Evolutionary conservation across 179 eudicot species (phyloP), one percentile per base, ranked within the genome.

Genomic region (Vitellaria paradoxa): DNA sequence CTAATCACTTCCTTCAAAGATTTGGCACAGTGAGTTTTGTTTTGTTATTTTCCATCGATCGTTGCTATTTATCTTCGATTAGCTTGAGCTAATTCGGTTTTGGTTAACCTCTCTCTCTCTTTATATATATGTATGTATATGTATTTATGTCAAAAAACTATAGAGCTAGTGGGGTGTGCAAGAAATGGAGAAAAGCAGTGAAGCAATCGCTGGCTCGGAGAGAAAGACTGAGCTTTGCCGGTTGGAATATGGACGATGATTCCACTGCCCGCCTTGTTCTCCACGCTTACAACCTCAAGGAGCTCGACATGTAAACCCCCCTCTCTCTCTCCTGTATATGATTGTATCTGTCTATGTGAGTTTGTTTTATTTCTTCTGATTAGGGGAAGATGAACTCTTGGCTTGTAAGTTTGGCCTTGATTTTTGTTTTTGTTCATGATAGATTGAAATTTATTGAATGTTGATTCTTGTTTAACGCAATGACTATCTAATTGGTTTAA

Each of bases 101-200:
- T 30, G 55, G 66, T 21, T 40, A 15, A 26, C 4, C 60, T 47
- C n/a, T n/a, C n/a, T n/a, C n/a, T n/a, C n/a, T n/a, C n/a, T 30
- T 30, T 30, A 30, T 30, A 30, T 2, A 30, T 30, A 30, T 30
- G 6, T 74, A 20, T 7, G 6, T 9, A 3, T 45, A 20, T 7
- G 6, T 9, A 3, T 45, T 37, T 18, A 64, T 63, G 57, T 56
- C 5, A 23, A 49, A 55, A 9, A 59, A 20, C 11, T 74, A 21
- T 9, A 92, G 98, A 87, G 88, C 91, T 21, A 92, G 97, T 75
- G 76, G 88, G 49, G 97, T 92, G 72, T 84, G 93, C 21, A 81
- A 82, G 86, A 92, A 89, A 89, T 94, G 98, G 98, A 88, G 84
- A 70, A 80, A 88, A 81, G 97, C 89, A n/a, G 97, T 91, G 92